phyloP scores from a whole-genome alignment of 768 basidiomycete genomes.

The Asterophora lycoperdoides region DNA sequence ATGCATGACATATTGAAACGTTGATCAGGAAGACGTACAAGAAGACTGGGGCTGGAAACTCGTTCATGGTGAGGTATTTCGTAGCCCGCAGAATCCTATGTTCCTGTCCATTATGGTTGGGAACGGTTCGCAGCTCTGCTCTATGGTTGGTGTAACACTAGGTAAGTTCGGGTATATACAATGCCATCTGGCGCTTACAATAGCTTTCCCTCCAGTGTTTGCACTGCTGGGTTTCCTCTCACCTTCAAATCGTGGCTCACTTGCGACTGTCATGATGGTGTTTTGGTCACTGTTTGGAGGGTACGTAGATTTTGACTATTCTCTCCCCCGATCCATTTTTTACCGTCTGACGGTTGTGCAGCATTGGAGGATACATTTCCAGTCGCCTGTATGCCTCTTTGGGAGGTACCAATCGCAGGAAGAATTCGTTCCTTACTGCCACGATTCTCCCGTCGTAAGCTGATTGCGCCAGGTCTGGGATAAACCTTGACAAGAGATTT shows the following conservation, averaged over 20 bases:
- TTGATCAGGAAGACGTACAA: slow-evolving; percentile 80
- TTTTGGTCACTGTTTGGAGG: slow-evolving; percentile 93
- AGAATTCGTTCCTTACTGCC: slow-evolving; percentile 85
- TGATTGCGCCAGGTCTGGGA: neutral
- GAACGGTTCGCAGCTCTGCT: slow-evolving; percentile 79
- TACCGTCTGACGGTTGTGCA: slow-evolving; percentile 23
- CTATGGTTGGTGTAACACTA: slow-evolving; percentile 87
- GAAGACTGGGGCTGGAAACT: slow-evolving; percentile 99
- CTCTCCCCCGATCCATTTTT: slow-evolving; percentile 2
- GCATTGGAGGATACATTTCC: slow-evolving; percentile 86
- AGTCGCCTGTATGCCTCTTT: slow-evolving; percentile 77
- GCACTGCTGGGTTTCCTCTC: slow-evolving; percentile 91
- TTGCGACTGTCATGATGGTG: slow-evolving; percentile 92
- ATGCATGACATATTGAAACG: neutral
- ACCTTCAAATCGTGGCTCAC: slow-evolving; percentile 90
- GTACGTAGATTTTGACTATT: slow-evolving; percentile 32
- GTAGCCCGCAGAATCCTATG: slow-evolving; percentile 74
- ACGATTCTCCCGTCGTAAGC: slow-evolving; percentile 82
- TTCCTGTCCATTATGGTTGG: slow-evolving; percentile 83
- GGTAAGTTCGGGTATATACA: slow-evolving; percentile 36
- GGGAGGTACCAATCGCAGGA: slow-evolving; percentile 71
- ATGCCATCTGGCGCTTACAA: neutral
- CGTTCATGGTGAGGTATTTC: slow-evolving; percentile 94
- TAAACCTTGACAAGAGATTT: neutral
- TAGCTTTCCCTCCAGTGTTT: slow-evolving; percentile 53